Evolutionary conservation across 352 stramenopile genomes (phyloP), one percentile per base, ranked within the genome.

Genomic region (Globisporangium recalcitrans): DNA sequence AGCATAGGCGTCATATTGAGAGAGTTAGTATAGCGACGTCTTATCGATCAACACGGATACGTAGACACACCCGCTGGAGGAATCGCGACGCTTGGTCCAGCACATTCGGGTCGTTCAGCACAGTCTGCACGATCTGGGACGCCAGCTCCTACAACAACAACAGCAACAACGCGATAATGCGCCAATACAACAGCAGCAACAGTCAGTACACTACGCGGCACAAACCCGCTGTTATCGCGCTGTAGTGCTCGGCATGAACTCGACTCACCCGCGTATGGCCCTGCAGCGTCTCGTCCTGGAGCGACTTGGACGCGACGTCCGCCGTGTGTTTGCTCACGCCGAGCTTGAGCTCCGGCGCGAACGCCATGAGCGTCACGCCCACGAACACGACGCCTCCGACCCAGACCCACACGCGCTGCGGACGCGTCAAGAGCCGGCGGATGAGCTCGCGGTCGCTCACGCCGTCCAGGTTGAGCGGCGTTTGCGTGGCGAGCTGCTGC

Each of bases 51-150:
- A 16, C 4, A 52, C 24, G 16, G 14, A 32, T 32, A 0, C 11
- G 22, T 14, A 52, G 1, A 34, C 6, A n/a, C 71, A 93, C 82
- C 34, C 81, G 68, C 51, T 91, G 78, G 60, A 94, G 62, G 60
- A 94, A 94, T 31, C 69, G 67, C 11, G 81, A 87, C 19, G 85
- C 82, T 69, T 94, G 85, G 56, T 91, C 71, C 29, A 94, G 73
- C 54, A 94, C 85, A 48, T 94, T 88, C 21, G 82, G 76, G 67
- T 94, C 85, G 57, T 92, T 92, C 14, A 94, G 72, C 67, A 94
- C 82, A 7, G 85, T 94, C 68, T 94, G 85, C 11, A 94, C 82
- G 67, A 94, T 94, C 73, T 92, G 82, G 8, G 82, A 92, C 7
- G 85, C 85, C 46, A 94, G 61, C 48, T 92, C 73, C 68, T 75